Base-by-base conservation (phyloP, 345 rosid genomes). In the Arabidopsis suecica region DNA sequence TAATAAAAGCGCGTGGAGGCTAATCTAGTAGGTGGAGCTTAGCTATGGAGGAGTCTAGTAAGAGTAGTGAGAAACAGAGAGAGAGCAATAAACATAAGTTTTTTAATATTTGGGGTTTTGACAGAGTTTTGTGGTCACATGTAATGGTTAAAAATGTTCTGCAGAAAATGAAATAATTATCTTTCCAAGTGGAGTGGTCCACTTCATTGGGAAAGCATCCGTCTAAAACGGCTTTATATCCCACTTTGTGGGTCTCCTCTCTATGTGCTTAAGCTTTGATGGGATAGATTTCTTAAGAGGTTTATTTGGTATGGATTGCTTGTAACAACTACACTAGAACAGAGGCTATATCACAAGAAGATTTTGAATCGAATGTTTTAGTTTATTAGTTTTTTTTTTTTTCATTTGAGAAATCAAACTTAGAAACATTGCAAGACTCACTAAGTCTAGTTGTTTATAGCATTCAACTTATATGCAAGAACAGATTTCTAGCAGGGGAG, bases 401-500 rank as follows among this genome's bases (percentile, higher is more conserved):
- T 14, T 9, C 32, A 18, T 3, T 62, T 51, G 25, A 32, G 62
- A 18, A 70, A 20, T 20, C 11, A 25, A 56, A 44, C 56, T 59
- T 20, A 9, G 1, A 70, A n/a, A 9, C 13, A 32, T 32, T 64
- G 50, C 57, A 22, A 22, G 5, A 69, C 57, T 41, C 55, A 44
- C 38, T 16, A 61, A 16, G 65, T 61, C 16, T 69, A 61, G 62
- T 34, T 51, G 69, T 61, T 34, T 60, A 20, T 36, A 69, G 7
- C 50, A 53, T 69, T 61, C 34, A 54, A 62, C 33, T 67, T 7
- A 61, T 45, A 36, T 23, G 64, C 48, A 69, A 62, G 71, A 69
- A 8, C 47, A 54, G 36, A 69, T 70, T 18, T 70, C 81, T 76
- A 86, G 28, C 40, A 75, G 65, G 80, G 84, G 58, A 83, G 83